Conservation (phyloP, 2,329 filamentous ascomycete species). For the Coniella lustricola region DNA sequence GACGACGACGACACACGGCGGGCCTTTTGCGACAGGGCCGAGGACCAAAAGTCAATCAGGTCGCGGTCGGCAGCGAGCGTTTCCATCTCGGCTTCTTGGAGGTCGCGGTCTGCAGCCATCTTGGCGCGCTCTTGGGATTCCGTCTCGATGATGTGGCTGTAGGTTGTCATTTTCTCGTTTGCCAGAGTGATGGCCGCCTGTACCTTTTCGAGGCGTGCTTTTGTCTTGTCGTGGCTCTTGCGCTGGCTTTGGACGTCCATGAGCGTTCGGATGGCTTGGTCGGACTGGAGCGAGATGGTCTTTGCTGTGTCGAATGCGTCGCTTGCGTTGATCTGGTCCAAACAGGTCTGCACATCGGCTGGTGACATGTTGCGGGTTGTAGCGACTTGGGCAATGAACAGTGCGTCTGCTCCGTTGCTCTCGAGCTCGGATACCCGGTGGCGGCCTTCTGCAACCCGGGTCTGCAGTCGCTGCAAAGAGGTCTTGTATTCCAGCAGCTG, state of each 20-base stretch:
- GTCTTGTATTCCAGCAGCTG: too few species aligned
- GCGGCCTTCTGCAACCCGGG: too few species aligned
- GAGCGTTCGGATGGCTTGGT: not conserved
- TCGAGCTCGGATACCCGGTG: too few species aligned
- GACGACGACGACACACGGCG: not conserved
- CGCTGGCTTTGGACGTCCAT: not conserved
- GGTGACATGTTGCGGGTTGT: not conserved
- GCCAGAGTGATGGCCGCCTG: not conserved
- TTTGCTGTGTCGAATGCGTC: not conserved
- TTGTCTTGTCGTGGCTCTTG: not conserved
- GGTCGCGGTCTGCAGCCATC: not conserved
- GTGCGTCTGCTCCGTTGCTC: not conserved
- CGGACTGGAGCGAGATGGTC: not conserved
- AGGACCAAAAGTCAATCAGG: not conserved
- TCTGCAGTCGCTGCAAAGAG: too few species aligned
- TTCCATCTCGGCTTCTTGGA: not conserved
- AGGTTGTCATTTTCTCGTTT: not conserved
- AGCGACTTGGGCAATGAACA: not conserved
- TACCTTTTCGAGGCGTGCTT: not conserved
- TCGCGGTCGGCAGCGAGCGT: not conserved
- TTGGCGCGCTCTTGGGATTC: not conserved
- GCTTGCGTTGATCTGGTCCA: not conserved
- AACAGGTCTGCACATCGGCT: not conserved
- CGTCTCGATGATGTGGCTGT: not conserved
- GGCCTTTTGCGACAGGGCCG: not conserved